Conservation (phyloP, 106 monocot species). For the Posidonia australis region DNA sequence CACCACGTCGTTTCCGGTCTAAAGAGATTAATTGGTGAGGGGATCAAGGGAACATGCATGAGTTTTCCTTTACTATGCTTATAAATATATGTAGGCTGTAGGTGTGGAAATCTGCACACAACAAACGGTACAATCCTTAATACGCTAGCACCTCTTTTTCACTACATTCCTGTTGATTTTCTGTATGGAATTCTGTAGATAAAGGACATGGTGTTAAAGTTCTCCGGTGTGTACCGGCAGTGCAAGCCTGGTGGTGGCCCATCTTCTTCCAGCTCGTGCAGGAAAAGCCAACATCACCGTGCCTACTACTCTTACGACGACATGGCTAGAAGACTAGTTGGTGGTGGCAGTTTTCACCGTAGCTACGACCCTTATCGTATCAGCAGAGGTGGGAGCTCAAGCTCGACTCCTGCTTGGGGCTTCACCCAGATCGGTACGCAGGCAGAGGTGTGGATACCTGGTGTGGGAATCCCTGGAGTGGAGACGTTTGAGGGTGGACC, state of each 20-base stretch:
- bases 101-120: no score
- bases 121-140: no score
- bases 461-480: constrained; percentile 8
- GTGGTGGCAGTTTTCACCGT: neutral
- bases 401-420: constrained; percentile 70
- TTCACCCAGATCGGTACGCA: constrained; percentile 21
- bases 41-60: no score
- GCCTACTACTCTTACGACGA: constrained; percentile 10
- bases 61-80: no score
- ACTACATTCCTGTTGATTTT: neutral
- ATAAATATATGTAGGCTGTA: no score
- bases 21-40: no score
- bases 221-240: constrained; percentile 57
- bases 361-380: constrained; percentile 31
- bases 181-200: constrained; percentile 29
- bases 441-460: constrained; percentile 13
- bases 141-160: no score
- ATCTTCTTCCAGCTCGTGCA: constrained; percentile 16
- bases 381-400: constrained; percentile 23
- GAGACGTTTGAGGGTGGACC: constrained; percentile 1
- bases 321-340: constrained; percentile 9
- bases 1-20: no score
- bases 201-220: constrained; percentile 85
- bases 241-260: constrained; percentile 34
- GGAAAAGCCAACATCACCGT: constrained; percentile 16